Percentiles rank a stretch among this genome's conserved stretches.
Conservation (phyloP, 2,329 filamentous ascomycete genomes). For the Botrytis aclada region DNA sequence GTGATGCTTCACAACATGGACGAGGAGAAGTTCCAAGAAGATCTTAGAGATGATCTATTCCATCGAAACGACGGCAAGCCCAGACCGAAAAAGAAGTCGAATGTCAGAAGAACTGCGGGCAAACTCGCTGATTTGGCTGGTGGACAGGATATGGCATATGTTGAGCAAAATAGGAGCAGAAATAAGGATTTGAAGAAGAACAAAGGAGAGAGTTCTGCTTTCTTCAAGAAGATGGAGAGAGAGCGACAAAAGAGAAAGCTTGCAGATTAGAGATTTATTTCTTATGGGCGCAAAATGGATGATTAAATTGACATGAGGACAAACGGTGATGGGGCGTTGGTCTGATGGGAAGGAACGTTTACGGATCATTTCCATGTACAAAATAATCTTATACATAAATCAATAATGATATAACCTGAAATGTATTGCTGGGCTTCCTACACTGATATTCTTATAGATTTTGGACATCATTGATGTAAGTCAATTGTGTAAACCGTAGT, state of each 20-base stretch:
- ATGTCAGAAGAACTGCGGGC: constrained; percentile 75
- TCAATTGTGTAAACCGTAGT: neutral
- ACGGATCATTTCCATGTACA: neutral
- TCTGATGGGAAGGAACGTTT: neutral
- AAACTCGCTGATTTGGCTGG: constrained; percentile 83
- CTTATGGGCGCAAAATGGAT: neutral
- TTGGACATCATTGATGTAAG: no score
- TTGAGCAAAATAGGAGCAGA: constrained; percentile 73
- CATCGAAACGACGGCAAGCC: constrained; percentile 42
- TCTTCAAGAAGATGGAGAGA: constrained; percentile 64
- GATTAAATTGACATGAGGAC: constrained; percentile 1
- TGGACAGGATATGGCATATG: constrained; percentile 96
- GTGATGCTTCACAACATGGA: constrained; percentile 73
- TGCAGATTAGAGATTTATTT: constrained; percentile 32
- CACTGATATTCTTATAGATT: no score
- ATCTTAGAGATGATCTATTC: constrained; percentile 58
- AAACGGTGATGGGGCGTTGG: neutral
- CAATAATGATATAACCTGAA: neutral
- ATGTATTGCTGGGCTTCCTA: neutral
- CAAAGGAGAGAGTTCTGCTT: constrained; percentile 52
- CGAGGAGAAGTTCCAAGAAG: constrained; percentile 45
- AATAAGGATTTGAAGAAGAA: constrained; percentile 67
- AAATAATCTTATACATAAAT: neutral
- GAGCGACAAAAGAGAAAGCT: constrained; percentile 57
- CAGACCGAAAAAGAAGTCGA: constrained; percentile 51